phyloP scores from a whole-genome alignment of 192 early-diverging fungal species.

The Glomus cerebriforme region DNA sequence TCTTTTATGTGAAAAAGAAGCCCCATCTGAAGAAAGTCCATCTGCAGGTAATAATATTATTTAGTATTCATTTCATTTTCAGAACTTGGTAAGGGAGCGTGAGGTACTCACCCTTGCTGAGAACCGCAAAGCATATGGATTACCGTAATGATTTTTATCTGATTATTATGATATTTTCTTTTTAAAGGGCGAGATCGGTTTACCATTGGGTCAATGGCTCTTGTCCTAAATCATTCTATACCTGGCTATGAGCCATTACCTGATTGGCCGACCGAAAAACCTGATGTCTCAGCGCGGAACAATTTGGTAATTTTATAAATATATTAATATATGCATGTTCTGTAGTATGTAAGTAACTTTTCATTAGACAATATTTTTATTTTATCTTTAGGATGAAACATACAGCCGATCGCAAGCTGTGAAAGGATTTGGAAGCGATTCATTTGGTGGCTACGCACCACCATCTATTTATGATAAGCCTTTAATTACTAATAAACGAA shows the following conservation, averaged over 20 bases:
- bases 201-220: slow-evolving; percentile 68
- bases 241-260: slow-evolving; percentile 79
- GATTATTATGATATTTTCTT: not conserved
- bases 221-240: slow-evolving; percentile 57
- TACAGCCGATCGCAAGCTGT: not conserved
- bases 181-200: slow-evolving; percentile 51
- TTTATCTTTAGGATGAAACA: slow-evolving; percentile 30
- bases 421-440: slow-evolving; percentile 50
- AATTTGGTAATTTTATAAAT: slow-evolving; percentile 47
- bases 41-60: slow-evolving; percentile 42
- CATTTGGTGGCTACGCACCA: slow-evolving; percentile 35
- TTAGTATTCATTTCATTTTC: not conserved
- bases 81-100: too few species aligned
- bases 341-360: too few species aligned
- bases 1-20: slow-evolving; percentile 57
- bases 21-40: slow-evolving; percentile 53
- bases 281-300: slow-evolving; percentile 56
- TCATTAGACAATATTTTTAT: not conserved
- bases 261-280: slow-evolving; percentile 69
- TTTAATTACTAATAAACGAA: slow-evolving; percentile 35
- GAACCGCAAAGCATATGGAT: not conserved
- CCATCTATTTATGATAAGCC: not conserved
- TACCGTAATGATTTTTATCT: not conserved
- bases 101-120: not conserved
- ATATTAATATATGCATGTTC: slow-evolving; percentile 12